Percentiles rank a stretch among this genome's conserved stretches.
These are phyloP conservation scores for Russula virescens DNA, from an alignment of 768 basidiomycete species.

Conservation along the genomic window DNA sequence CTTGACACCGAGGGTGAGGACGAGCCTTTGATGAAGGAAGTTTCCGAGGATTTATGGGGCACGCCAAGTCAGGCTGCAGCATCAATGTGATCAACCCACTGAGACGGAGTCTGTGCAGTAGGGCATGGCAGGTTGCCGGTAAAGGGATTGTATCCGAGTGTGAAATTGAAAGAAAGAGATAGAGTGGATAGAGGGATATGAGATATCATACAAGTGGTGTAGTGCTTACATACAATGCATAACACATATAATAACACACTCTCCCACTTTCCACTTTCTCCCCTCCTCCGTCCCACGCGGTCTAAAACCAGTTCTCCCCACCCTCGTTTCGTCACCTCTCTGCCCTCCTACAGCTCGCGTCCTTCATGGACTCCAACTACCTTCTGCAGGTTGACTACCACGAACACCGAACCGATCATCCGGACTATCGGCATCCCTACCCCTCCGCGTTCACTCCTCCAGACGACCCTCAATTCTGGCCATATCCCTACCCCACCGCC, in stretches of 20 bases:
- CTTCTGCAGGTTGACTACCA: constrained; percentile 12
- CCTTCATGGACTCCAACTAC: constrained; percentile 15
- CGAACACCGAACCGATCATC: constrained; percentile 11
- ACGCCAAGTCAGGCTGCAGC: not conserved
- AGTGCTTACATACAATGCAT: constrained; percentile 1
- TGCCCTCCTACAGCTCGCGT: not conserved
- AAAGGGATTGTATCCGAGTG: not conserved
- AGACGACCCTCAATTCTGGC: constrained; percentile 18
- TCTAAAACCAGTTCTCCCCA: constrained; percentile 10
- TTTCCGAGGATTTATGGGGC: no score
- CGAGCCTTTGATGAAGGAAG: no score
- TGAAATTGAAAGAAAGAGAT: not conserved
- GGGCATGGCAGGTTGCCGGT: not conserved
- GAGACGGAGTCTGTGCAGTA: not conserved
- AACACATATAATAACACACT: constrained; percentile 11
- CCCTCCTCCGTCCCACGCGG: constrained; percentile 14
- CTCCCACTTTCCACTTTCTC: not conserved
- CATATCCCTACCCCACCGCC: constrained; percentile 8
- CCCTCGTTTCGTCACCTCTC: not conserved
- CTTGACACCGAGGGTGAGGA: no score
- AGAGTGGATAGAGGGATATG: no score
- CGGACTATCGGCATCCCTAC: constrained; percentile 5
- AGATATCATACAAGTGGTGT: no score
- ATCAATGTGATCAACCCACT: not conserved
- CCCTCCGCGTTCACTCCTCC: constrained; percentile 1